Evolutionary conservation across 805 yeast species (phyloP).

Genomic region (Lachancea sp.): DNA sequence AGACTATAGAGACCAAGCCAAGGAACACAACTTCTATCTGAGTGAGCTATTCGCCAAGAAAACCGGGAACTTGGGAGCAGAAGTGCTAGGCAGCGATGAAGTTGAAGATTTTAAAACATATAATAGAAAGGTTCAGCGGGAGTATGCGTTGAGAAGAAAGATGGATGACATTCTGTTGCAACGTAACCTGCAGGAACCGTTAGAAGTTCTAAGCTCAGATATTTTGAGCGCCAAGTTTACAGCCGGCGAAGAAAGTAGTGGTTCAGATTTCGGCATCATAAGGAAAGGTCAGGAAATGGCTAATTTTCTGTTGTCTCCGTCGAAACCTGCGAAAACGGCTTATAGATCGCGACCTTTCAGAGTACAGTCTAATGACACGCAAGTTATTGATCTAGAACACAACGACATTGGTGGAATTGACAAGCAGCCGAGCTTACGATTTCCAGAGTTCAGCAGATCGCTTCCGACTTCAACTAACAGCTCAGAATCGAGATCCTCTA

Average conservation of each 20-base stretch:
- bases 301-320: neutral
- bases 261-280: neutral
- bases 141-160: constrained; percentile 28
- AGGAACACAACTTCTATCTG: constrained; percentile 21
- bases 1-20: neutral
- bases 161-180: constrained; percentile 17
- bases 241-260: constrained; percentile 13
- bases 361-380: constrained; percentile 4
- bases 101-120: constrained; percentile 31
- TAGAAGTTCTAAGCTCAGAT: constrained; percentile 17
- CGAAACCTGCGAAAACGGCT: neutral
- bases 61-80: constrained; percentile 2
- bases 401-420: constrained; percentile 8
- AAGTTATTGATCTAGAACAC: constrained; percentile 11
- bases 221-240: constrained; percentile 13
- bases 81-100: neutral
- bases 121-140: constrained; percentile 31
- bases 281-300: neutral
- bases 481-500: neutral
- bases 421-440: neutral
- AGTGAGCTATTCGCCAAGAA: constrained; percentile 16
- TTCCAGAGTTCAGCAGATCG: neutral
- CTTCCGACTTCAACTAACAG: neutral
- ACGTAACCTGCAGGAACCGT: constrained; percentile 12
- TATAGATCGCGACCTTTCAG: neutral